Conservation (phyloP, 495 filamentous ascomycete genomes). For the Usnea hakonensis region DNA sequence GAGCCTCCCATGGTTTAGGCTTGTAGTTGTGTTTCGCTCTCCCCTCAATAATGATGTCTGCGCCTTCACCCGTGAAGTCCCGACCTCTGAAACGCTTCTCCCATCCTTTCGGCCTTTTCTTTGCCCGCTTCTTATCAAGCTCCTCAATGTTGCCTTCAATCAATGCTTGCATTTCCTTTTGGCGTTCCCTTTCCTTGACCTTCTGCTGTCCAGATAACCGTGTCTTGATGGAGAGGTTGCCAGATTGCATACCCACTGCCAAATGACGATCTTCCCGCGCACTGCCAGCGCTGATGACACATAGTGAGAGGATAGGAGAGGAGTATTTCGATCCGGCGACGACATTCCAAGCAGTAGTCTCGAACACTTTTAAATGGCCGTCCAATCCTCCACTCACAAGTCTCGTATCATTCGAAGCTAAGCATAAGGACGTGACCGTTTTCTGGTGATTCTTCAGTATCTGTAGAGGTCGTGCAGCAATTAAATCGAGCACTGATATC, state of each 20-base stretch:
- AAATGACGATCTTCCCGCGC: conserved; percentile 77
- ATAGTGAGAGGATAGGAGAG: conserved; percentile 75
- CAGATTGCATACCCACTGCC: conserved; percentile 88
- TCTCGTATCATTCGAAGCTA: conserved; percentile 70
- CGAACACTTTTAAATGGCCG: conserved; percentile 93
- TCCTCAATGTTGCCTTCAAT: conserved; percentile 68
- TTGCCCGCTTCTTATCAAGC: conserved; percentile 57
- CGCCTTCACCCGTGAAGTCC: conserved; percentile 77
- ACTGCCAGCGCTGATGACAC: conserved; percentile 58
- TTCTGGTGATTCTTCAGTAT: conserved; percentile 93
- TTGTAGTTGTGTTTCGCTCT: conserved; percentile 50
- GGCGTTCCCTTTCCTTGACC: conserved; percentile 63
- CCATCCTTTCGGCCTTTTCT: conserved; percentile 58
- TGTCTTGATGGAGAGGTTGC: conserved; percentile 79
- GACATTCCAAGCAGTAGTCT: conserved; percentile 85
- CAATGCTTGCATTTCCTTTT: conserved; percentile 79
- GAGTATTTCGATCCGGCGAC: conserved; percentile 89
- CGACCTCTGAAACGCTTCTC: conserved; percentile 65
- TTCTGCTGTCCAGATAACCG: conserved; percentile 78
- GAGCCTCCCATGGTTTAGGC: conserved; percentile 68
- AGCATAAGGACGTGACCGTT: conserved; percentile 76
- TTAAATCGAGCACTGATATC: conserved; percentile 88
- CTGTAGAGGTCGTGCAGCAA: conserved; percentile 79
- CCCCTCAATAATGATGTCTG: conserved; percentile 80
- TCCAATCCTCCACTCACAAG: conserved; percentile 83